These are phyloP conservation scores for Debaryomyces udenii DNA, from an alignment of 1,139 yeast genomes.

Conservation along the genomic window DNA sequence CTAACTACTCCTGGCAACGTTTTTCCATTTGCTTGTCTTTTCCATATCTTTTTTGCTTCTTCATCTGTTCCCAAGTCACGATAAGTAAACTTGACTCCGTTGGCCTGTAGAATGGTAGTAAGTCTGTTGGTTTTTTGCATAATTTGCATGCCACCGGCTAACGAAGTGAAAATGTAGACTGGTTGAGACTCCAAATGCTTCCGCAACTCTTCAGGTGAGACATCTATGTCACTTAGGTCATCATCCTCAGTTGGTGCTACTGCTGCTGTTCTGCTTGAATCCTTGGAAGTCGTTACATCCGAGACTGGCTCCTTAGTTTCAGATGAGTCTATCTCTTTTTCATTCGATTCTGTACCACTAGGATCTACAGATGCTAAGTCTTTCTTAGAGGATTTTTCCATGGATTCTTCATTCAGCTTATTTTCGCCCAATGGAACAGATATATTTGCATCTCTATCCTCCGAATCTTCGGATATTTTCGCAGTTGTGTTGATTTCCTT, in stretches of 20 bases:
- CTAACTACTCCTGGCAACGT: constrained; percentile 88
- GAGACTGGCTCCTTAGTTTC: background rate
- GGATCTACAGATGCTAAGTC: background rate
- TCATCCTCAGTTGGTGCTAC: constrained; percentile 19
- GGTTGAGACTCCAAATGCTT: constrained; percentile 56
- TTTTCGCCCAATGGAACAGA: too few relatives aligned
- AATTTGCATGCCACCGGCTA: constrained; percentile 88
- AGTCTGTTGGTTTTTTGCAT: constrained; percentile 80
- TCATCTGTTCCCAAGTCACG: constrained; percentile 89
- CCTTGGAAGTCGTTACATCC: background rate
- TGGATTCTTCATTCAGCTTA: background rate
- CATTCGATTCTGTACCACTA: background rate
- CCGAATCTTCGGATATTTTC: too few relatives aligned
- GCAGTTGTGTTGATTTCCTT: too few relatives aligned
- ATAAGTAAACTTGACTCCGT: constrained; percentile 65
- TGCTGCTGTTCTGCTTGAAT: background rate
- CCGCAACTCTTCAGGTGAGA: constrained; percentile 50
- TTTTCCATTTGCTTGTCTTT: constrained; percentile 72
- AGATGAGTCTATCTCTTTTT: background rate
- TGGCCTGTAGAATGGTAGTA: constrained; percentile 74
- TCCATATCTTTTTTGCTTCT: constrained; percentile 85
- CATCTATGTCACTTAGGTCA: constrained; percentile 36
- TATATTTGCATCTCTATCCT: too few relatives aligned
- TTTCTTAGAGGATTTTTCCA: background rate
- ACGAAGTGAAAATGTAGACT: constrained; percentile 78